Evolutionary conservation across 768 basidiomycete species (phyloP).

Genomic region (Termitomyces sp.): DNA sequence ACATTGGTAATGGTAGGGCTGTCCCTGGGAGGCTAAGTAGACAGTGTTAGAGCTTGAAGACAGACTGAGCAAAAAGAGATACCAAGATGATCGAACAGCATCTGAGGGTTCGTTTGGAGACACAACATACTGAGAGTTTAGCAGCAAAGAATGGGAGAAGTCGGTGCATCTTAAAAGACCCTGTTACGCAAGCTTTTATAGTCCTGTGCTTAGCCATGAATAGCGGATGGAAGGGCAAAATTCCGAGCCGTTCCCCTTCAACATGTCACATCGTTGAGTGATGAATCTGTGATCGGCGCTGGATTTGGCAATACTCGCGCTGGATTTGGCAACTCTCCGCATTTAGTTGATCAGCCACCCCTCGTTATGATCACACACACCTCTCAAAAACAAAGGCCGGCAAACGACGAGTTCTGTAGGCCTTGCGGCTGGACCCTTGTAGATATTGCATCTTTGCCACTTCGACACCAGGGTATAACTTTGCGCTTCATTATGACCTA

Average conservation of each 20-base stretch:
- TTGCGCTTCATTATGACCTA: neutral
- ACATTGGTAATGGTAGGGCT: conserved; percentile 9
- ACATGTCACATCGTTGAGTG: conserved; percentile 20
- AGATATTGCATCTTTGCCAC: neutral
- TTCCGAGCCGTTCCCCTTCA: conserved; percentile 17
- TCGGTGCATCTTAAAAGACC: neutral
- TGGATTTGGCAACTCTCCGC: conserved; percentile 5
- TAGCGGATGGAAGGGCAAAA: conserved; percentile 16
- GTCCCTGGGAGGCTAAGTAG: conserved; percentile 11
- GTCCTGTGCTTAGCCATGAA: conserved; percentile 17
- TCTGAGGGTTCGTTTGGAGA: conserved; percentile 12
- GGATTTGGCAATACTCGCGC: conserved; percentile 9
- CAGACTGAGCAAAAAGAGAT: conserved; percentile 4
- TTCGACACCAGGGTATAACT: neutral
- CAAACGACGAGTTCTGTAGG: neutral
- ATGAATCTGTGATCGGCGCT: conserved; percentile 16
- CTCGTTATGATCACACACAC: conserved; percentile 28
- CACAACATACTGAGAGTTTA: conserved; percentile 9
- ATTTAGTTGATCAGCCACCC: conserved; percentile 12
- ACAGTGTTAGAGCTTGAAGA: conserved; percentile 2
- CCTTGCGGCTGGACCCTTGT: conserved; percentile 5
- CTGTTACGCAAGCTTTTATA: conserved; percentile 17
- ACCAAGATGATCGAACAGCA: conserved; percentile 6
- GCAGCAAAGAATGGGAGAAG: neutral
- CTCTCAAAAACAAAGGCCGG: conserved; percentile 8